Evolutionary conservation across 148 eudicot genomes (phyloP).

Genomic region (Limonium bicolor): DNA sequence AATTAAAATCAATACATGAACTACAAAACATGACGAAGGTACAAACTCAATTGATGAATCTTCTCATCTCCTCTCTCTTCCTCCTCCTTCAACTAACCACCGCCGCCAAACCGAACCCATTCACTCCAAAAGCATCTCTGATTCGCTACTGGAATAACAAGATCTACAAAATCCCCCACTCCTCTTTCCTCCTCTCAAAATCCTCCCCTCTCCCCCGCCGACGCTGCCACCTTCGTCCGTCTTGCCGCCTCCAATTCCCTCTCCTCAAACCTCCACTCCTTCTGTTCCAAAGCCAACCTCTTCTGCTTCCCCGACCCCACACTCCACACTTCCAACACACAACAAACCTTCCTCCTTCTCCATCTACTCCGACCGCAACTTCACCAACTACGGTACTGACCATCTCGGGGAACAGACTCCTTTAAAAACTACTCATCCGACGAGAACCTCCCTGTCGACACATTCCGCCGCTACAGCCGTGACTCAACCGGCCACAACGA

Average conservation of each 20-base stretch:
- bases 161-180: conserved; percentile 56
- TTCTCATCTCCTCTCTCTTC: no score
- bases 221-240: conserved; percentile 38
- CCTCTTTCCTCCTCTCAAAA: conserved; percentile 42
- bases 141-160: conserved; percentile 73
- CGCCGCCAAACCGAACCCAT: conserved; percentile 32
- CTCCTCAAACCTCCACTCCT: conserved; percentile 31
- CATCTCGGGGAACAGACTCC: conserved; percentile 30
- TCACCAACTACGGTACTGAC: conserved; percentile 57
- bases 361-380: conserved; percentile 32
- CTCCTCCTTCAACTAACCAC: neutral
- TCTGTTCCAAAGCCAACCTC: conserved; percentile 54
- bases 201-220: conserved; percentile 48
- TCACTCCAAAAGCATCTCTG: conserved; percentile 45
- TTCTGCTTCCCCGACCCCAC: conserved; percentile 46
- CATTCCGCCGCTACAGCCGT: conserved; percentile 56
- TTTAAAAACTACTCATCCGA: conserved; percentile 39
- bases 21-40: no score
- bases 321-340: conserved; percentile 25
- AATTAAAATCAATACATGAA: no score
- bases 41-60: no score
- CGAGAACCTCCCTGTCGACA: conserved; percentile 17
- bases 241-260: conserved; percentile 47
- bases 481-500: conserved; percentile 47
- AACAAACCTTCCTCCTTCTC: conserved; percentile 13